Evolutionary conservation across 768 basidiomycete species (phyloP).

Genomic region (Melanogaster broomeanus): DNA sequence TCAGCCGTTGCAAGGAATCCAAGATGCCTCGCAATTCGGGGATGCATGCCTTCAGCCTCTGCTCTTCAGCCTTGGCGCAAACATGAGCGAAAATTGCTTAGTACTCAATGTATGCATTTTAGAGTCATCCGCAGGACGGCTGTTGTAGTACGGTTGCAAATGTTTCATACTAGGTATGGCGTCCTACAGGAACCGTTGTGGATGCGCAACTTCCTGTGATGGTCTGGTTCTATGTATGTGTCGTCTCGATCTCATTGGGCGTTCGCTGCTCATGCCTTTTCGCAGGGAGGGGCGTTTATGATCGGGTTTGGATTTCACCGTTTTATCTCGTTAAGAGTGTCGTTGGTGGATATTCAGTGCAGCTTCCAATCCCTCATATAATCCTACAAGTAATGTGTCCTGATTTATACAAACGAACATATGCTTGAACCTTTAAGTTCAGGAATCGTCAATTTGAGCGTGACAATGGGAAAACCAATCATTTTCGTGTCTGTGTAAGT

Average conservation of each 20-base stretch:
- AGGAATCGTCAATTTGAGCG: conserved; percentile 15
- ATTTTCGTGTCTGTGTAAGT: conserved; percentile 19
- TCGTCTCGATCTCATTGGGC: too few relatives aligned
- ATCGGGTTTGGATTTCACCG: conserved; percentile 4
- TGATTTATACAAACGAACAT: background rate
- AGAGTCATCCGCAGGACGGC: background rate
- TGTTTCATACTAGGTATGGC: conserved; percentile 14
- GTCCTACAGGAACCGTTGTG: conserved; percentile 7
- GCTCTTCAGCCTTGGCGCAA: conserved; percentile 38
- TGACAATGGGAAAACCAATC: conserved; percentile 11
- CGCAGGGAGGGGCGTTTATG: conserved; percentile 15
- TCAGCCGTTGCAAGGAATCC: conserved; percentile 28
- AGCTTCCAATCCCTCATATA: conserved; percentile 14
- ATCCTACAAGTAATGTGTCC: conserved; percentile 14
- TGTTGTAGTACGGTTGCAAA: background rate
- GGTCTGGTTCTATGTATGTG: conserved; percentile 23
- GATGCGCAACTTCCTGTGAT: conserved; percentile 14
- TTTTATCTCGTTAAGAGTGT: background rate
- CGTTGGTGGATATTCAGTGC: conserved; percentile 3
- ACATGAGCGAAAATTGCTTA: conserved; percentile 55
- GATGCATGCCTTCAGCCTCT: conserved; percentile 56
- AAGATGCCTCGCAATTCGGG: conserved; percentile 50
- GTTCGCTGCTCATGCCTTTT: background rate
- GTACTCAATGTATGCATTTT: conserved; percentile 44
- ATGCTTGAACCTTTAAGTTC: background rate